These are phyloP conservation scores for Pythium vanterpoolii DNA, from an alignment of 352 stramenopile species.

Conservation along the genomic window DNA sequence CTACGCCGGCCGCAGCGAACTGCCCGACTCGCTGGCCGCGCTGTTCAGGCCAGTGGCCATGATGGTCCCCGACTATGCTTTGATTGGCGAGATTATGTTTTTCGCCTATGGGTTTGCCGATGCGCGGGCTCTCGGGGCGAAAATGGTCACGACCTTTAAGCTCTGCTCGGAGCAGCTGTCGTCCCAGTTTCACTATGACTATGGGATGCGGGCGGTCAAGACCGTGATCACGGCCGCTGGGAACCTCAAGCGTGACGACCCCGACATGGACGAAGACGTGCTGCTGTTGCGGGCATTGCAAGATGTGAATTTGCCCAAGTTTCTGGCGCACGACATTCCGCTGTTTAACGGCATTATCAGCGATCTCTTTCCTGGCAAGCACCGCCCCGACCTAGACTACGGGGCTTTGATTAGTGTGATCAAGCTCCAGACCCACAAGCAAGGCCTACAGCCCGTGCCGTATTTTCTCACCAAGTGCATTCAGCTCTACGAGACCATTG, in stretches of 20 bases:
- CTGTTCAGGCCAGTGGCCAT: constrained; percentile 89
- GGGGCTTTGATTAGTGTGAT: constrained; percentile 87
- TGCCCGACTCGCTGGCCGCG: constrained; percentile 82
- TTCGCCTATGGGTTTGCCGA: constrained; percentile 84
- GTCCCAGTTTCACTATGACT: constrained; percentile 90
- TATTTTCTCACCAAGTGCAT: constrained; percentile 95
- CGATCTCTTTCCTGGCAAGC: constrained; percentile 93
- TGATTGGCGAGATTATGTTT: constrained; percentile 92
- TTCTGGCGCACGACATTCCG: constrained; percentile 93
- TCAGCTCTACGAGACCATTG: constrained; percentile 94
- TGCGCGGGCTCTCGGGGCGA: constrained; percentile 52
- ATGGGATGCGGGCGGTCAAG: constrained; percentile 89
- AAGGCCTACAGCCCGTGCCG: constrained; percentile 82
- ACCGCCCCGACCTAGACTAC: constrained; percentile 85
- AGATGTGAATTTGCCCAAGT: constrained; percentile 96
- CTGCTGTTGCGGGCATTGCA: constrained; percentile 92
- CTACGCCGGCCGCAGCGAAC: constrained; percentile 83
- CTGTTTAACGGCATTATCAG: constrained; percentile 95
- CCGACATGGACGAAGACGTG: constrained; percentile 92
- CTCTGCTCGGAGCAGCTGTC: constrained; percentile 88
- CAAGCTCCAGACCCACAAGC: constrained; percentile 77
- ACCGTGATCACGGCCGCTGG: constrained; percentile 87
- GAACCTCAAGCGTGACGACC: constrained; percentile 90
- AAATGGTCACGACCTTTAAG: constrained; percentile 90
- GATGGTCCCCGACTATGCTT: constrained; percentile 90